A percentile compares a stretch with the other conserved stretches of the same genome.
Evolutionary conservation across 2,329 filamentous ascomycete genomes (phyloP).

Genomic region (Diaporthe caulivora): DNA sequence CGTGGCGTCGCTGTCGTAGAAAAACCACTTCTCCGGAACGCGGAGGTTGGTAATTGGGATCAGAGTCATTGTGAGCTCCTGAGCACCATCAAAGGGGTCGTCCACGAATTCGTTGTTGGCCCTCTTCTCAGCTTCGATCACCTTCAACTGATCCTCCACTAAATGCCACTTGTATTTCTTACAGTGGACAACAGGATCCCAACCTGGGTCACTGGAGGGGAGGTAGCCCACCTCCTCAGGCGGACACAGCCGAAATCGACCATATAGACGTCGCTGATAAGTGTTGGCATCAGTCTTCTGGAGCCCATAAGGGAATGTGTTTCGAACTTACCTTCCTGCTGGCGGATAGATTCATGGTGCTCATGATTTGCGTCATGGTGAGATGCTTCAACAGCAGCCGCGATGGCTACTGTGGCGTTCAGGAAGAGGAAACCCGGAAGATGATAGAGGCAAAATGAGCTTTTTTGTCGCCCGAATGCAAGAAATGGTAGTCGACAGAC

Average conservation of each 20-base stretch:
- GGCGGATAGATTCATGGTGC: no score
- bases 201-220: neutral
- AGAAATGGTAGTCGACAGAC: neutral
- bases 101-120: neutral
- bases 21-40: constrained; percentile 2
- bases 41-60: neutral
- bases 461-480: neutral
- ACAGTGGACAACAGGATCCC: neutral
- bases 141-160: neutral
- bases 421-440: neutral
- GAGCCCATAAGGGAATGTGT: neutral
- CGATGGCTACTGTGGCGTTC: neutral
- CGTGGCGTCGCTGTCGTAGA: neutral
- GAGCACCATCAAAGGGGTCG: neutral
- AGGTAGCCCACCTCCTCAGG: neutral
- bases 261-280: neutral
- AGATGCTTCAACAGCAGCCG: neutral
- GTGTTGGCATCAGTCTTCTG: neutral
- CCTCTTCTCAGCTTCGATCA: neutral
- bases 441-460: neutral
- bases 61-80: neutral
- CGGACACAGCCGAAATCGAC: accelerated
- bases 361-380: neutral
- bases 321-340: neutral
- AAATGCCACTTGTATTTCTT: neutral